Conservation (phyloP, 1,284 basidiomycete genomes). For the Cystobasidiaceae sp. region DNA sequence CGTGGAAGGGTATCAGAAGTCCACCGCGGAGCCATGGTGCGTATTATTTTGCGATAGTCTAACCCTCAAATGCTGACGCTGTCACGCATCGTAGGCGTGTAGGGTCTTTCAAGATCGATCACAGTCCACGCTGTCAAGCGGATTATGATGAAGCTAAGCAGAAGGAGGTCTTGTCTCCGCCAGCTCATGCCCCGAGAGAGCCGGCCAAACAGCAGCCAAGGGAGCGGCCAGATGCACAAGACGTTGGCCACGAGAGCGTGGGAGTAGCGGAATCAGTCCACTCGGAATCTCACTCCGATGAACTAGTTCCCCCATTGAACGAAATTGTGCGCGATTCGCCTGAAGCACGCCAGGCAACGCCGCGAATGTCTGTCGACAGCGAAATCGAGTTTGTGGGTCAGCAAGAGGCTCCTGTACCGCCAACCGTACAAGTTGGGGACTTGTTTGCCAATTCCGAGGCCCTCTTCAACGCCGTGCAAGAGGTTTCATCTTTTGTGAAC, state of each 20-base stretch:
- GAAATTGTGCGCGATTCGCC: too few species aligned
- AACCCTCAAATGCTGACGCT: background rate
- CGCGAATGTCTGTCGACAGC: background rate
- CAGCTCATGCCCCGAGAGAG: too few species aligned
- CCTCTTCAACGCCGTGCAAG: background rate
- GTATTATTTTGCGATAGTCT: background rate
- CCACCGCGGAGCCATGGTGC: background rate
- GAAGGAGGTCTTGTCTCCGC: too few species aligned
- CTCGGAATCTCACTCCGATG: too few species aligned
- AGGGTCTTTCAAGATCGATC: background rate
- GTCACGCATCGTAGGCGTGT: background rate
- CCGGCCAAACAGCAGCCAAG: too few species aligned
- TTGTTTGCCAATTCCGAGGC: background rate
- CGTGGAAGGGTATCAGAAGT: background rate
- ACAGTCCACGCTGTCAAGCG: background rate
- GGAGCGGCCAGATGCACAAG: too few species aligned
- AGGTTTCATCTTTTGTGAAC: slow-evolving; percentile 1
- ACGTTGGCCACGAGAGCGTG: too few species aligned
- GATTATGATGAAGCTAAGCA: background rate
- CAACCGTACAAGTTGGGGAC: background rate
- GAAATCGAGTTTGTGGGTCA: background rate
- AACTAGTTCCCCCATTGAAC: too few species aligned
- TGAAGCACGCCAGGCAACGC: background rate
- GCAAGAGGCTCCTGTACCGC: background rate
- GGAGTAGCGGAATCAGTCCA: too few species aligned